These are phyloP conservation scores for Collybia mongolica DNA, from an alignment of 768 basidiomycete species.

Conservation along the genomic window DNA sequence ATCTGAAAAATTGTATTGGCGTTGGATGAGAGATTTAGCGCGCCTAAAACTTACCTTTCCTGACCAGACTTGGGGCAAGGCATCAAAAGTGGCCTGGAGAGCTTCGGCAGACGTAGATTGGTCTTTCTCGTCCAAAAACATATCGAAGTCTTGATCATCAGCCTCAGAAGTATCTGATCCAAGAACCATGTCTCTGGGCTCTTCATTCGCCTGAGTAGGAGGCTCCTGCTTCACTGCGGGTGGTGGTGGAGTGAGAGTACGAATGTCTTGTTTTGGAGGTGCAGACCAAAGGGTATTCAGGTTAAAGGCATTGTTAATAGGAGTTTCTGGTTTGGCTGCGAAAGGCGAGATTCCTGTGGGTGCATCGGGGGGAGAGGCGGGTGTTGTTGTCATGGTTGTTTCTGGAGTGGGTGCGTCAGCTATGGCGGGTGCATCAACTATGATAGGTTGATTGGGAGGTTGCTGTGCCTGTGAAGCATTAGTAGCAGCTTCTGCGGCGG, in stretches of 20 bases:
- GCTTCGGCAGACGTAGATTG: constrained; percentile 36
- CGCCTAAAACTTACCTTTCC: constrained; percentile 56
- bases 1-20: constrained; percentile 43
- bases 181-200: constrained; percentile 41
- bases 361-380: too few species aligned
- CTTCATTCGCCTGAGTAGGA: constrained; percentile 23
- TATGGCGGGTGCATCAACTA: constrained; percentile 15
- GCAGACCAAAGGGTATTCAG: constrained; percentile 71
- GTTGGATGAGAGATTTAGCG: not conserved
- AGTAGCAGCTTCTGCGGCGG: constrained; percentile 24
- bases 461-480: constrained; percentile 16
- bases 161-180: constrained; percentile 45
- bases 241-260: constrained; percentile 12
- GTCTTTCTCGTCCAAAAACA: constrained; percentile 73
- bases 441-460: constrained; percentile 3
- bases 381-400: constrained; percentile 16
- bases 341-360: constrained; percentile 47
- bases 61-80: constrained; percentile 64
- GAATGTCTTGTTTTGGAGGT: constrained; percentile 31
- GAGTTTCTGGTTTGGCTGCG: constrained; percentile 42
- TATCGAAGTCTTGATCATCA: constrained; percentile 83
- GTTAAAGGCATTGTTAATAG: constrained; percentile 61
- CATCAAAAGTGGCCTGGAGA: constrained; percentile 51
- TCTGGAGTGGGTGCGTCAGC: constrained; percentile 13
- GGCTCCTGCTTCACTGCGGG: constrained; percentile 14